Base-by-base conservation (phyloP, 345 rosid species). In the Gynandropsis gynandra region DNA sequence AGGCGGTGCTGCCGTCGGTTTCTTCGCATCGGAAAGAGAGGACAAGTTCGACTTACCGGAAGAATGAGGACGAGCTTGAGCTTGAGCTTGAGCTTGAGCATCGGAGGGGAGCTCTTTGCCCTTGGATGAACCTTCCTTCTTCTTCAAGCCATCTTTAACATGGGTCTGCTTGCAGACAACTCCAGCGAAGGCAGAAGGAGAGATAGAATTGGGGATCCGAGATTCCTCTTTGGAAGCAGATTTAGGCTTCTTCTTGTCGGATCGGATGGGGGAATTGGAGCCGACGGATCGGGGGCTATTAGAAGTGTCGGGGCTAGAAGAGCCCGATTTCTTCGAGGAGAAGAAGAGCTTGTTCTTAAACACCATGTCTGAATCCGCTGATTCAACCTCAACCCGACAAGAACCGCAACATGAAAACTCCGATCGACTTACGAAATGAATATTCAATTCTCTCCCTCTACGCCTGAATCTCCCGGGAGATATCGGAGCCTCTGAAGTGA, bases 301-400 rank as follows among this genome's bases (percentile, higher is more conserved):
- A 57, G 95, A 85, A 64, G 81, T 85, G 48, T 85, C 95, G 5
- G 94, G 90, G 54, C 88, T 78, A 5, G 95, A 80, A 32, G 98
- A 60, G 54, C 77, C 90, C 1, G 99, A 88, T 62, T 88, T 88
- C 83, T 78, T 85, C 9, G 95, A 87, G n/a, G n/a, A n/a, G 69
- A 90, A 80, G 76, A 93, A 89, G 29, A 86, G 83, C 64, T 85
- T 85, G 77, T 83, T 90, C 76, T 85, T 93, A 81, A 93, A 93
- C 18, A 88, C 42, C 54, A 48, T 52, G 46, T 34, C n/a, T n/a
- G n/a, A n/a, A n/a, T n/a, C n/a, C n/a, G n/a, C 43, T 20, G 16
- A 55, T 48, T 48, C 37, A 38, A 53, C 61, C 70, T 59, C 52
- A 53, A 46, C 55, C n/a, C 36, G 4, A 43, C 38, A 9, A 52